Conservation (phyloP, 2,329 filamentous ascomycete species). For the Ustulina deusta region DNA sequence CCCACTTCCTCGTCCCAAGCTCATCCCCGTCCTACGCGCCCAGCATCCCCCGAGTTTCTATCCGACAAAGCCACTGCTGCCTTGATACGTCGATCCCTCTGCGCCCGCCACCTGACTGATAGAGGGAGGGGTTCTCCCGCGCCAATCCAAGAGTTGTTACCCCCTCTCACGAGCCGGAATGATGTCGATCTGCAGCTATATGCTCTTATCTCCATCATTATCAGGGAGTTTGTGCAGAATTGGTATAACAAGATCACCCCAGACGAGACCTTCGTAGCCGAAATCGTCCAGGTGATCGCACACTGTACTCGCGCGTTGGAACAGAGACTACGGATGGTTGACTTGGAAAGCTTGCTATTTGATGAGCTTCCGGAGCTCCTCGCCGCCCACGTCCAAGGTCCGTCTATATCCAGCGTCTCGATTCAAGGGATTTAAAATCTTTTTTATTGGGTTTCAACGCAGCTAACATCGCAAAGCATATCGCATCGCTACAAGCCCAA, state of each 20-base stretch:
- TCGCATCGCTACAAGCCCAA: constrained; percentile 72
- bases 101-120: constrained; percentile 74
- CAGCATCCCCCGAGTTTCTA: constrained; percentile 62
- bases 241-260: constrained; percentile 96
- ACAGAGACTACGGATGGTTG: constrained; percentile 83
- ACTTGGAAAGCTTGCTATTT: constrained; percentile 83
- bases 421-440: not conserved
- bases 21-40: constrained; percentile 49
- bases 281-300: constrained; percentile 90
- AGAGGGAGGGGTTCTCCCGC: constrained; percentile 64
- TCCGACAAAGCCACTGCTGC: constrained; percentile 83
- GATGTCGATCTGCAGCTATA: constrained; percentile 95
- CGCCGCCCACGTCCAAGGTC: constrained; percentile 83
- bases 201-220: constrained; percentile 87
- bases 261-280: constrained; percentile 87
- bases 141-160: constrained; percentile 84
- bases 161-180: constrained; percentile 92
- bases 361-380: constrained; percentile 89
- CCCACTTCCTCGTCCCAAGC: constrained; percentile 48
- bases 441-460: constrained; percentile 1
- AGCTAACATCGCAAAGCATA: constrained; percentile 68
- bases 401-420: constrained; percentile 41
- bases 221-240: constrained; percentile 88
- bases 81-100: constrained; percentile 86
- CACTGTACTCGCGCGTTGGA: constrained; percentile 91